A percentile compares a stretch with the other conserved stretches of the same genome.
phyloP scores from a whole-genome alignment of 768 basidiomycete species.

The Suillus spraguei region DNA sequence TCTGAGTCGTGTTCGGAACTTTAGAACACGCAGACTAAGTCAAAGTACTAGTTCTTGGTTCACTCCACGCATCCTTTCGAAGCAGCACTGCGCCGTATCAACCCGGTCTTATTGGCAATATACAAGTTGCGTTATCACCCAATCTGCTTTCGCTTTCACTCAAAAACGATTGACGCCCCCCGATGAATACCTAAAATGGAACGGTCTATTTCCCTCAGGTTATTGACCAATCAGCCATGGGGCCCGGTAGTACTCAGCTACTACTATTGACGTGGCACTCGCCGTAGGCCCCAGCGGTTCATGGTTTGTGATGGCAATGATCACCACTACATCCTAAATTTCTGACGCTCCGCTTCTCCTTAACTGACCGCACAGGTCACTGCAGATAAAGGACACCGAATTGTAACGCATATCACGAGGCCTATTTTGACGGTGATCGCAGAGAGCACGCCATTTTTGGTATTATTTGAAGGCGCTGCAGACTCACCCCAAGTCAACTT shows the following conservation, averaged over 20 bases:
- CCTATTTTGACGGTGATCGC: neutral
- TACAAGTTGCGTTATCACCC: conserved; percentile 1
- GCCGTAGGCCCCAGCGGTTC: neutral
- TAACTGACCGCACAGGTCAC: neutral
- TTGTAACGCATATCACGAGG: neutral
- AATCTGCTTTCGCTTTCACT: conserved; percentile 4
- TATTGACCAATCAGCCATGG: no score
- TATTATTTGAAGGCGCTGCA: neutral
- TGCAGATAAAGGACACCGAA: neutral
- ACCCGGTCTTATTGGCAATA: conserved; percentile 2
- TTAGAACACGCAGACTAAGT: neutral
- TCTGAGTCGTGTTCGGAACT: conserved; percentile 2
- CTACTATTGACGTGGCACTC: neutral
- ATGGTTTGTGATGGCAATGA: neutral
- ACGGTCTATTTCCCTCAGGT: no score
- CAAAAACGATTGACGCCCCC: neutral
- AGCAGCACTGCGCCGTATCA: neutral
- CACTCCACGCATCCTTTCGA: conserved; percentile 5
- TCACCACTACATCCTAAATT: neutral
- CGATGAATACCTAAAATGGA: neutral
- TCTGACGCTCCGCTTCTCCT: neutral
- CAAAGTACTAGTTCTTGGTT: neutral
- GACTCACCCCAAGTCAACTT: no score
- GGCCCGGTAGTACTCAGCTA: neutral
- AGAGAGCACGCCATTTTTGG: neutral